These are phyloP conservation scores for Candida piceae DNA, from an alignment of 805 yeast genomes.

Conservation along the genomic window DNA sequence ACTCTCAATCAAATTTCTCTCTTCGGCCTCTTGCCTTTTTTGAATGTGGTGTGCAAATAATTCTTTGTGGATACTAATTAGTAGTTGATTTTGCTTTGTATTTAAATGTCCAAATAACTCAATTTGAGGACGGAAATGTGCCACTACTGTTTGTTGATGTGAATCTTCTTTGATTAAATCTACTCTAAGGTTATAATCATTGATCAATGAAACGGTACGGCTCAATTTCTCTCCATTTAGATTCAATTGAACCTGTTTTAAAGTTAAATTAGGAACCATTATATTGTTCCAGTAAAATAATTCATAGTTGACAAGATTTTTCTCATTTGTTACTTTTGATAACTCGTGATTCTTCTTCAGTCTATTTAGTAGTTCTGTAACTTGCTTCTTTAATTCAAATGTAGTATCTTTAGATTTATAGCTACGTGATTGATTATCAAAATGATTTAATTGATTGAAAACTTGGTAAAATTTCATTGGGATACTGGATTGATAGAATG, in stretches of 20 bases:
- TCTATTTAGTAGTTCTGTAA: slow-evolving; percentile 30
- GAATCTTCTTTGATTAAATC: slow-evolving; percentile 10
- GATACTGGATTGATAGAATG: slow-evolving; percentile 46
- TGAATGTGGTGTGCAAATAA: slow-evolving; percentile 7
- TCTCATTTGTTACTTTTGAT: slow-evolving; percentile 13
- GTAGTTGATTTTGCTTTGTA: slow-evolving; percentile 7
- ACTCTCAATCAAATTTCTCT: slow-evolving; percentile 9
- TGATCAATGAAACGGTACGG: slow-evolving; percentile 10
- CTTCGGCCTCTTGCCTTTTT: slow-evolving; percentile 6
- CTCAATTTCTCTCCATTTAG: slow-evolving; percentile 10
- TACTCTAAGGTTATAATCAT: slow-evolving; percentile 9
- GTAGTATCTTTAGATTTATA: slow-evolving; percentile 34
- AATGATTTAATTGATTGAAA: slow-evolving; percentile 54
- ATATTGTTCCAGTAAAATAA: slow-evolving; percentile 12
- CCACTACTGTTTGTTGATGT: neutral
- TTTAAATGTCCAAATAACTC: slow-evolving; percentile 6
- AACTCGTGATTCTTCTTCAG: slow-evolving; percentile 30
- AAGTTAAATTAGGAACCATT: slow-evolving; percentile 13
- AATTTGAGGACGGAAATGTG: slow-evolving; percentile 13
- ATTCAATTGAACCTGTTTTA: slow-evolving; percentile 9
- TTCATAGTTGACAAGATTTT: slow-evolving; percentile 25
- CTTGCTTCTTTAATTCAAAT: slow-evolving; percentile 33
- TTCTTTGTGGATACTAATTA: slow-evolving; percentile 13
- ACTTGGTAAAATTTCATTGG: slow-evolving; percentile 57
- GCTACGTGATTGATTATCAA: slow-evolving; percentile 13